Evolutionary conservation across 2,329 filamentous ascomycete species (phyloP).

Genomic region (Fusarium sp.): DNA sequence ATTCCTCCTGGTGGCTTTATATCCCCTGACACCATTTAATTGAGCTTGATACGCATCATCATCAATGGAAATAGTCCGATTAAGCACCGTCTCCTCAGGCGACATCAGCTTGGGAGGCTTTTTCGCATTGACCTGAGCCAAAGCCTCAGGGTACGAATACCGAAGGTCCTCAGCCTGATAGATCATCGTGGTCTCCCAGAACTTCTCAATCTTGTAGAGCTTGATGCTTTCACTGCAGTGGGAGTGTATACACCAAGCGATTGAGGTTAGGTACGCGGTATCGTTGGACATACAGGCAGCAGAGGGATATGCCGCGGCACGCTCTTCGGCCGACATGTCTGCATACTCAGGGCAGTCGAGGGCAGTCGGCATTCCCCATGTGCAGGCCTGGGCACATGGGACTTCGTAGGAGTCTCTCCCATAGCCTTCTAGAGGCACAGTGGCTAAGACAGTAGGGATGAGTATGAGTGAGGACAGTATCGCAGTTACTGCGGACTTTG

Average conservation of each 20-base stretch:
- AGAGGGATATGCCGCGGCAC: constrained; percentile 25
- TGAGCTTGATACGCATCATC: constrained; percentile 14
- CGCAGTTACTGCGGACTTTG: constrained; percentile 14
- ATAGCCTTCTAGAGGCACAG: constrained; percentile 38
- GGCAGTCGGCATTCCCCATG: constrained; percentile 15
- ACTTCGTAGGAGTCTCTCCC: constrained; percentile 22
- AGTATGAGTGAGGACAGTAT: neutral
- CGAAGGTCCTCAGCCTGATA: constrained; percentile 10
- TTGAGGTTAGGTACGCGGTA: constrained; percentile 33
- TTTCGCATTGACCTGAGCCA: constrained; percentile 21
- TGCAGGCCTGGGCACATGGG: constrained; percentile 34
- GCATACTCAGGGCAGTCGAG: constrained; percentile 44
- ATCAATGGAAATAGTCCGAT: constrained; percentile 32
- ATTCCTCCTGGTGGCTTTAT: constrained; percentile 7
- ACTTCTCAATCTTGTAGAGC: constrained; percentile 26
- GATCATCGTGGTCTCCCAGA: constrained; percentile 38
- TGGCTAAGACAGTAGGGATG: neutral
- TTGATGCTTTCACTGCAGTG: constrained; percentile 14
- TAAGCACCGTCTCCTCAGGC: constrained; percentile 8
- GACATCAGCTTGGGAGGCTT: constrained; percentile 10
- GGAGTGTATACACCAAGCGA: constrained; percentile 39
- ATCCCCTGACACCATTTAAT: constrained; percentile 27
- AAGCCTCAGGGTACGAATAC: constrained; percentile 32
- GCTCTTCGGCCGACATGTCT: constrained; percentile 35
- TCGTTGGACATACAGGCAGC: constrained; percentile 32